These are phyloP conservation scores for Pseudomicrostroma phylloplanum DNA, from an alignment of 1,284 basidiomycete genomes.

Conservation along the genomic window DNA sequence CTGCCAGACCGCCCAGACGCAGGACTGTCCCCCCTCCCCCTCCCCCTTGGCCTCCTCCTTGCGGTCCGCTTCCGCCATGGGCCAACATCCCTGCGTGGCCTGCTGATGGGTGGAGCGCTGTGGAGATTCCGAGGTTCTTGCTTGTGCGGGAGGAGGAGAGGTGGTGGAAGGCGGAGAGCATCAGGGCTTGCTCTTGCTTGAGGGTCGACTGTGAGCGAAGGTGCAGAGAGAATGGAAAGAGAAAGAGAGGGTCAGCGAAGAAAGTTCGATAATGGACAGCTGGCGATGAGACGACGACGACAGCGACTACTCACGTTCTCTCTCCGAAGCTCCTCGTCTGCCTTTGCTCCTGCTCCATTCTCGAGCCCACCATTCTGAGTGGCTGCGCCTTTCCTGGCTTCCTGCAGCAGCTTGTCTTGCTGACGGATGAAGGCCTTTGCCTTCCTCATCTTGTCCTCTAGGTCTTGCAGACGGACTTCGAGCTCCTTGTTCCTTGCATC, in stretches of 20 bases:
- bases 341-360: slow-evolving; percentile 8
- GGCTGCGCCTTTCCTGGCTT: slow-evolving; percentile 20
- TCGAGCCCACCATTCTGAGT: slow-evolving; percentile 8
- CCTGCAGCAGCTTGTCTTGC: slow-evolving; percentile 56
- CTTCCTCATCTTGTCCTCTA: slow-evolving; percentile 72
- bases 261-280: no score
- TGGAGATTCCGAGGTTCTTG: no score
- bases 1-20: background rate
- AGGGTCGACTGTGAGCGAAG: slow-evolving; percentile 6
- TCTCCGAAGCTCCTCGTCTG: slow-evolving; percentile 16
- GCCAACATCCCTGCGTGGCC: slow-evolving; percentile 4
- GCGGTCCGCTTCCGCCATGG: background rate
- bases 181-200: slow-evolving; percentile 31
- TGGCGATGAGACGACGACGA: no score
- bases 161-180: slow-evolving; percentile 22
- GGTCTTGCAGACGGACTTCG: slow-evolving; percentile 66
- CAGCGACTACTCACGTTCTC: slow-evolving; percentile 8
- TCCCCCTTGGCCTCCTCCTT: background rate
- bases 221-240: no score
- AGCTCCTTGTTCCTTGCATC: slow-evolving; percentile 60
- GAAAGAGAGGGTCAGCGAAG: no score
- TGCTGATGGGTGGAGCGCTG: slow-evolving; percentile 1
- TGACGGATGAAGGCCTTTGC: slow-evolving; percentile 85
- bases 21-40: background rate
- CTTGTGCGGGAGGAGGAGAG: slow-evolving; percentile 1